phyloP scores from a whole-genome alignment of 1,284 basidiomycete genomes.

The Neotropicomus parvogracilis region DNA sequence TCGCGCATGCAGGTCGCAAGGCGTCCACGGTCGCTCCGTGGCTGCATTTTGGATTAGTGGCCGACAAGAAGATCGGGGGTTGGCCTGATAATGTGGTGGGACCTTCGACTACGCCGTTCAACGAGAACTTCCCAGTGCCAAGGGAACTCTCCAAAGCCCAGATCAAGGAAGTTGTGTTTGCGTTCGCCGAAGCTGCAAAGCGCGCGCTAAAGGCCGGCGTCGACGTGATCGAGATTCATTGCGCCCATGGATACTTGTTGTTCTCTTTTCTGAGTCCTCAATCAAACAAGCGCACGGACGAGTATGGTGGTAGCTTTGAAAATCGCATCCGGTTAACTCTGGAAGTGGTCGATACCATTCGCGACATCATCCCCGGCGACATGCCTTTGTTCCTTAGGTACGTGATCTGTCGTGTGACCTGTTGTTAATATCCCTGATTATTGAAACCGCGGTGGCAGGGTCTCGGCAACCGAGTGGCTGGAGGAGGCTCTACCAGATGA shows the following conservation, averaged over 20 bases:
- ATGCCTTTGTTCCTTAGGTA: slow-evolving; percentile 72
- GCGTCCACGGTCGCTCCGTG: slow-evolving; percentile 58
- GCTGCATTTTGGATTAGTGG: slow-evolving; percentile 40
- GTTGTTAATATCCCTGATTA: slow-evolving; percentile 22
- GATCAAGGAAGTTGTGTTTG: slow-evolving; percentile 56
- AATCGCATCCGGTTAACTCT: slow-evolving; percentile 62
- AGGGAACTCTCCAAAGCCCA: slow-evolving; percentile 51
- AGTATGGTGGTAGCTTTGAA: slow-evolving; percentile 73
- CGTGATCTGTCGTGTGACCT: slow-evolving; percentile 26
- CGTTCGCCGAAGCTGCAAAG: slow-evolving; percentile 58
- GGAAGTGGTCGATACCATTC: slow-evolving; percentile 52
- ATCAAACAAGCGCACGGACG: slow-evolving; percentile 66
- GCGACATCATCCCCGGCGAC: slow-evolving; percentile 51
- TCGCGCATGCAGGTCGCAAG: slow-evolving; percentile 80
- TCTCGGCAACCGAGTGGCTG: slow-evolving; percentile 63
- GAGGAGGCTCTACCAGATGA: slow-evolving; percentile 48
- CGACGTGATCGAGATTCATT: slow-evolving; percentile 70
- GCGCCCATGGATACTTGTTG: slow-evolving; percentile 63
- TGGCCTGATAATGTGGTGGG: slow-evolving; percentile 66
- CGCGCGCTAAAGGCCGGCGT: slow-evolving; percentile 51
- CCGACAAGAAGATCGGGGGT: slow-evolving; percentile 53
- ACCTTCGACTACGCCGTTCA: slow-evolving; percentile 57
- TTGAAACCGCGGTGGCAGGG: slow-evolving; percentile 26
- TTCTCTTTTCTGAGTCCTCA: slow-evolving; percentile 56
- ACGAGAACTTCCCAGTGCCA: slow-evolving; percentile 47